Base-by-base conservation (phyloP, 2,329 filamentous ascomycete genomes). In the Arthrinium puccinioides region DNA sequence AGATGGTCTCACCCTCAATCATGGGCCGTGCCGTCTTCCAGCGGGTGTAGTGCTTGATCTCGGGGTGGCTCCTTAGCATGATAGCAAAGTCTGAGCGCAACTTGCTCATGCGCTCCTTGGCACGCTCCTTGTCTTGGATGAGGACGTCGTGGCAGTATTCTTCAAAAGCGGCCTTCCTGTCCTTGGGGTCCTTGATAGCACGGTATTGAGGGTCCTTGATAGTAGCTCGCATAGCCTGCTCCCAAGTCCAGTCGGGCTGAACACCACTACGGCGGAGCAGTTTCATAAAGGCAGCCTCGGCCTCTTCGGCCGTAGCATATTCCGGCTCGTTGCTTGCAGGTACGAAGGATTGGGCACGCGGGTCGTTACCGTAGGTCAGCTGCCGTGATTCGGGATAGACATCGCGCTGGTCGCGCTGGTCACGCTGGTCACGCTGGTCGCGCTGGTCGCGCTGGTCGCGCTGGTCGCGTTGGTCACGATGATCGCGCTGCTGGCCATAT, bases 11-110 rank as follows among this genome's bases (percentile, higher is more conserved):
- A 34, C 84, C 84, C 62, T 97, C 87, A 44, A 98, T 87, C 46
- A 96, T 94, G 9, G 88, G 87, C 34, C 87, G 82, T 37, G 90
- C 92, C 13, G 87, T 96, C 73, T 88, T 94, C 92, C 92, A 98
- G 44, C 88, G 84, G 28, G 90, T 96, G 61, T 94, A 96, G 60
- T 96, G 80, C 61, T 89, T 92, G 62, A 98, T 97, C 62, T 98
- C 92, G 43, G 89, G 88, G 60, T 98, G 90, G 48, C 88, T 89
- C 63, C 84, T 87, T 48, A 98, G 75, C 92, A 98, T 98, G 38
- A 82, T 89, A 49, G 84, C 84, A 62, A 98, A 98, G 69, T 97
- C 92, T 61, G 85, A 75, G 53, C 88, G 86, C 55, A 97, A 74
- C 68, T 96, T 97, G 51, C 86, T 74, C 60, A 94, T 74, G 57